Evolutionary conservation across 306 rosid species (phyloP).

Genomic region (Quercus aquifolioides): DNA sequence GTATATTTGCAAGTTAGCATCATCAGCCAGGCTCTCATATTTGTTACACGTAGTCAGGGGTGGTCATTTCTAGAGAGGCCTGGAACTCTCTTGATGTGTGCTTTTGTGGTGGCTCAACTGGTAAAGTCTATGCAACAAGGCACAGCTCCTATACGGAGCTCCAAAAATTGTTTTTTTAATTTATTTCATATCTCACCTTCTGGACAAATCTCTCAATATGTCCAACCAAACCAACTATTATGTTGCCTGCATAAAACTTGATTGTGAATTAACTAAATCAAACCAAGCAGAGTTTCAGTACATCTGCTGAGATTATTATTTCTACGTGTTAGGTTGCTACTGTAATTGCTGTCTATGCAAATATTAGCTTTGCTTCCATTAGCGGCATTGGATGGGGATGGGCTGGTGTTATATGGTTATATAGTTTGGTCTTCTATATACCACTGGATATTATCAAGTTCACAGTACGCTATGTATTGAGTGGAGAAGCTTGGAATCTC

Average conservation of each 20-base stretch:
- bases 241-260: not conserved
- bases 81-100: constrained; percentile 67
- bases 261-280: not conserved
- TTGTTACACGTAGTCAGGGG: constrained; percentile 74
- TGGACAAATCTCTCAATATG: not conserved
- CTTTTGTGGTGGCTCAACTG: constrained; percentile 80
- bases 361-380: constrained; percentile 66
- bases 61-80: constrained; percentile 84
- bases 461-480: constrained; percentile 63
- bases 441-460: constrained; percentile 83
- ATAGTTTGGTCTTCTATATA: constrained; percentile 68
- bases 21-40: constrained; percentile 87
- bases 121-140: constrained; percentile 30
- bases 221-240: not conserved
- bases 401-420: constrained; percentile 88
- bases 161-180: not conserved
- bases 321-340: constrained; percentile 64
- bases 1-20: constrained; percentile 81
- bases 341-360: constrained; percentile 75
- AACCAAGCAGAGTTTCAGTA: constrained; percentile 2
- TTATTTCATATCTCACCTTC: not conserved
- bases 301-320: constrained; percentile 18
- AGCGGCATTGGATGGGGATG: constrained; percentile 88
- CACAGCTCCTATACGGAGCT: constrained; percentile 1
- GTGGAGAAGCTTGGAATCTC: constrained; percentile 84